Evolutionary conservation across 495 filamentous ascomycete species (phyloP), one percentile per base, ranked within the genome.

Genomic region (Podospora australis): DNA sequence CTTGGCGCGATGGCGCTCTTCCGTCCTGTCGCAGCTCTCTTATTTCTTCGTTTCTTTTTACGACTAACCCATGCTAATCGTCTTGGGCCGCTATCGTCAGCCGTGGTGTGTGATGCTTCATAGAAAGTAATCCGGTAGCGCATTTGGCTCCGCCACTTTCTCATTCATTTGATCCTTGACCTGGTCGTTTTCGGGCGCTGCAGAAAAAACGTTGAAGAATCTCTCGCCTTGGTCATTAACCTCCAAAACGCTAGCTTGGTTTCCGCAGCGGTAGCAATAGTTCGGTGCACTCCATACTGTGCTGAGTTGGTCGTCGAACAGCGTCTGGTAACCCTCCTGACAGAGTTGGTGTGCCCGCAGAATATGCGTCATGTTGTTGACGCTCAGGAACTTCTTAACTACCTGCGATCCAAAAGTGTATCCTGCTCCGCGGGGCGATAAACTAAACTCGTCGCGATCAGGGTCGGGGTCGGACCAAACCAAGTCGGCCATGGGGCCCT

Each of bases 231-330:
- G 80, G 63, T 95, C 88, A 61, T 87, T 87, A 34, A 98, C 94
- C 68, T 98, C 92, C 11, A 98, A 73, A 23, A 98, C 92, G 68
- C 88, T 95, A 8, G 92, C 92, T 78, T 96, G 83, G 61, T 98
- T 98, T 16, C 92, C 92, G 66, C 92, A 98, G 14, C 90, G 74
- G 63, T 95, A 95, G 68, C 90, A 96, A 68, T 96, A 96, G 58
- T 96, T 96, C 3, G 90, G 90, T 2, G 90, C 92, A 62, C 87
- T 94, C 92, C 92, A 98, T 3, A 98, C 92, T 3, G 94, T 97
- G 66, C 86, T 92, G 44, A 98, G 70, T 17, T 82, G 82, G 66
- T 96, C 90, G 62, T 96, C 92, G 65, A 92, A 98, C 4, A 98
- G 77, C 44, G 95, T 83, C 68, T 96, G 90, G 65, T 88, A 98